A percentile compares a stretch with the other conserved stretches of the same genome.
phyloP scores from a whole-genome alignment of 108 stramenopile species.

The Asterionellopsis glacialis region DNA sequence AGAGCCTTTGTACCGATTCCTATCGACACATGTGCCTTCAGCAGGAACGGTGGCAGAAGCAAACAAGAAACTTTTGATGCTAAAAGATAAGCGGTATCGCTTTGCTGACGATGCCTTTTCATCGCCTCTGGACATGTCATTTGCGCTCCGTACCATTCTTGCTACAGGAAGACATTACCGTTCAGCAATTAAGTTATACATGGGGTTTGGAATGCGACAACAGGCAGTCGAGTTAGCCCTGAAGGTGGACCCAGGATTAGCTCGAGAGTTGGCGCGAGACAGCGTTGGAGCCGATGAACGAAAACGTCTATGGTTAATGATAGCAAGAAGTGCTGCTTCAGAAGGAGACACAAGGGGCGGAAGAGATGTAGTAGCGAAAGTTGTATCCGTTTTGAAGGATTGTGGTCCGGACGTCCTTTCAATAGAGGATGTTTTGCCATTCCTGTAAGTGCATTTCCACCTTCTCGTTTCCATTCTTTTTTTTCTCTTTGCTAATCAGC shows the following conservation, averaged over 20 bases:
- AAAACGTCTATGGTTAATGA: slow-evolving; percentile 89
- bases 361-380: slow-evolving; percentile 77
- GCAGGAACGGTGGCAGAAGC: slow-evolving; percentile 23
- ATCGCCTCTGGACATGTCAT: slow-evolving; percentile 70
- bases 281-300: slow-evolving; percentile 66
- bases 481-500: neutral
- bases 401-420: slow-evolving; percentile 85
- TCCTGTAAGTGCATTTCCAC: slow-evolving; percentile 24
- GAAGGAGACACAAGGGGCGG: slow-evolving; percentile 46
- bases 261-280: slow-evolving; percentile 78
- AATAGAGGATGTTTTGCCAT: slow-evolving; percentile 81
- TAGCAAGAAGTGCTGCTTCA: slow-evolving; percentile 77
- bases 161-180: slow-evolving; percentile 78
- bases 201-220: slow-evolving; percentile 86
- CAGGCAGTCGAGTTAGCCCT: slow-evolving; percentile 83
- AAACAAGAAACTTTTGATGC: slow-evolving; percentile 13
- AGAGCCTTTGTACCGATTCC: slow-evolving; percentile 72
- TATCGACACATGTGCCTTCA: slow-evolving; percentile 66
- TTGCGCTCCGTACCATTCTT: slow-evolving; percentile 68
- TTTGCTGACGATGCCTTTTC: slow-evolving; percentile 37
- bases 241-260: slow-evolving; percentile 79
- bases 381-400: slow-evolving; percentile 76
- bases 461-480: neutral
- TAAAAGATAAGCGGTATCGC: slow-evolving; percentile 5
- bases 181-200: slow-evolving; percentile 83